Percentiles rank a stretch among this genome's conserved stretches.
Conservation (phyloP, 1,284 basidiomycete species). For the Ustilago tritici region DNA sequence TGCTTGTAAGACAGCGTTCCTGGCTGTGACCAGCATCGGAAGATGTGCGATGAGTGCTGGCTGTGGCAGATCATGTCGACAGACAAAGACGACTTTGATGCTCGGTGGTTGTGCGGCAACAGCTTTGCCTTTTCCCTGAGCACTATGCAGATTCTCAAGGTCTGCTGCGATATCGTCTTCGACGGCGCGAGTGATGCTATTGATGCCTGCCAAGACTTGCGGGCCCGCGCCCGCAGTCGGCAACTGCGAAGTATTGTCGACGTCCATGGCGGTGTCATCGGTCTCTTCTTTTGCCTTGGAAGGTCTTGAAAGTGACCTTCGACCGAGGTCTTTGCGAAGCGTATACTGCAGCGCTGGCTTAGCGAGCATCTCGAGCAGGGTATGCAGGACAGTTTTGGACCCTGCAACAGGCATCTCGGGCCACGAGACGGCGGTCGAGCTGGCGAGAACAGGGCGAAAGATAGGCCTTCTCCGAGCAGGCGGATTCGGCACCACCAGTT, state of each 20-base stretch:
- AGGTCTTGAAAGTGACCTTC: constrained; percentile 5
- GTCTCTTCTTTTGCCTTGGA: not conserved
- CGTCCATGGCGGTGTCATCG: not conserved
- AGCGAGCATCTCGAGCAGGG: constrained; percentile 39
- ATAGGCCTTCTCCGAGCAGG: constrained; percentile 38
- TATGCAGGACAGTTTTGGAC: constrained; percentile 48
- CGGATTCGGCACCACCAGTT: constrained; percentile 10
- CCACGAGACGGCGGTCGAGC: constrained; percentile 48
- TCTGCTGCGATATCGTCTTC: constrained; percentile 30
- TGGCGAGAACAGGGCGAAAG: constrained; percentile 49
- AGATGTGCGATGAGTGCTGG: constrained; percentile 40
- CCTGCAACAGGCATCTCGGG: constrained; percentile 47
- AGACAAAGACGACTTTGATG: constrained; percentile 43
- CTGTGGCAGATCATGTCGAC: constrained; percentile 36
- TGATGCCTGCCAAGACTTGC: constrained; percentile 41
- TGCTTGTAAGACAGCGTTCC: constrained; percentile 36
- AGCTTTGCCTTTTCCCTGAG: constrained; percentile 17
- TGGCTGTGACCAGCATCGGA: constrained; percentile 39
- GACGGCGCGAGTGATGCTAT: constrained; percentile 42
- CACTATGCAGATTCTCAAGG: constrained; percentile 7
- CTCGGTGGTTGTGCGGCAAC: not conserved
- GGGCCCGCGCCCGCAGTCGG: not conserved
- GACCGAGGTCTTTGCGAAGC: constrained; percentile 23
- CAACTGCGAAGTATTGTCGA: constrained; percentile 7
- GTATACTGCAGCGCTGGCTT: constrained; percentile 15